A percentile compares a stretch with the other conserved stretches of the same genome.
Evolutionary conservation across 2,329 filamentous ascomycete genomes (phyloP).

Genomic region (Ophiobolus disseminans): DNA sequence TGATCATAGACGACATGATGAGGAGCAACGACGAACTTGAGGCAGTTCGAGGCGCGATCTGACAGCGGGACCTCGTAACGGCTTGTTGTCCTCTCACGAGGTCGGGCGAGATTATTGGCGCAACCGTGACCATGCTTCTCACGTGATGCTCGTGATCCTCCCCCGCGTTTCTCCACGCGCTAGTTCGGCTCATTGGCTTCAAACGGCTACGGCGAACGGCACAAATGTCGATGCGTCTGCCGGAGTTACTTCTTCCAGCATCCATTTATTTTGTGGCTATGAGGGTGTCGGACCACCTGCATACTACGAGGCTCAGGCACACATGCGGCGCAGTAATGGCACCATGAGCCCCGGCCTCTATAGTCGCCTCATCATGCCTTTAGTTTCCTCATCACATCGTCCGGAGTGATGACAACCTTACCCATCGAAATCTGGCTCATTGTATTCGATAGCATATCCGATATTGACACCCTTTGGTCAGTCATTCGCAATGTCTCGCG

Average conservation of each 20-base stretch:
- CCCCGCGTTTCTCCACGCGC: conserved; percentile 31
- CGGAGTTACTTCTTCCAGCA: neutral
- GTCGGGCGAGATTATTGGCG: conserved; percentile 24
- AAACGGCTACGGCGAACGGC: neutral
- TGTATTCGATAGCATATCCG: conserved; percentile 20
- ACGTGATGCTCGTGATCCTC: conserved; percentile 30
- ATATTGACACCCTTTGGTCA: conserved; percentile 22
- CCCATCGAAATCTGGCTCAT: conserved; percentile 28
- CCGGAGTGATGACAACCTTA: conserved; percentile 7
- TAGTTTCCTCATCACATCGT: neutral
- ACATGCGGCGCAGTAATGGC: neutral
- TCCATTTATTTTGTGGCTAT: neutral
- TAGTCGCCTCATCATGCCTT: neutral
- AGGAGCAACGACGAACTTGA: conserved; percentile 12
- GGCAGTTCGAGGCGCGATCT: conserved; percentile 10
- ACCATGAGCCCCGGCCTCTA: neutral
- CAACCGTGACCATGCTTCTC: conserved; percentile 17
- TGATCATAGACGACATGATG: conserved; percentile 52
- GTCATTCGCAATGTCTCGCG: conserved; percentile 23
- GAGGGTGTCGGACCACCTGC: neutral
- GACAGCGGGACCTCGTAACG: conserved; percentile 17
- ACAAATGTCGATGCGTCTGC: conserved; percentile 2
- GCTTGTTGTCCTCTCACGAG: conserved; percentile 31
- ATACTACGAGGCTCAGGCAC: neutral
- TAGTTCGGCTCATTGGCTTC: neutral